Evolutionary conservation across 1,139 yeast genomes (phyloP).

Genomic region (Saccharomyces pastorianus): DNA sequence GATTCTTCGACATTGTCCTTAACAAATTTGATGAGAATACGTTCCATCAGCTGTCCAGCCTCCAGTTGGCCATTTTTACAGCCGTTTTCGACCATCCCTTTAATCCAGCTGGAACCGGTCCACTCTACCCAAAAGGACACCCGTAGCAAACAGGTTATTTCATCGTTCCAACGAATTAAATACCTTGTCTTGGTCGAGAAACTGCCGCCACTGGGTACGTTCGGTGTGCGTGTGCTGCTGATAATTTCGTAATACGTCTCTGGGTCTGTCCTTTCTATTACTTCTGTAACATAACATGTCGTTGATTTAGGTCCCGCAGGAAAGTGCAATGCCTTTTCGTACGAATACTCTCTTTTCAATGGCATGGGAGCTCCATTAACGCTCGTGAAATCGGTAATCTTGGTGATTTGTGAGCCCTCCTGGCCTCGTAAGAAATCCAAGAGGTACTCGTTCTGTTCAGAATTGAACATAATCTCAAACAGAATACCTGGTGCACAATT

Average conservation of each 20-base stretch:
- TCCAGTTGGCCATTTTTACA: conserved; percentile 80
- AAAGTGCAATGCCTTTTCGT: conserved; percentile 69
- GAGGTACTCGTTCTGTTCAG: conserved; percentile 51
- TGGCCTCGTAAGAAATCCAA: conserved; percentile 49
- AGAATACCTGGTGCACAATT: conserved; percentile 76
- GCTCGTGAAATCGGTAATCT: conserved; percentile 39
- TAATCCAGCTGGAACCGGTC: conserved; percentile 91
- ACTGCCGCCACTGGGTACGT: conserved; percentile 86
- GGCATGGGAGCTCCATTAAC: conserved; percentile 18
- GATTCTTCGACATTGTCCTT: conserved; percentile 11
- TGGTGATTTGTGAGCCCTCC: conserved; percentile 60
- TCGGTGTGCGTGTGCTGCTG: conserved; percentile 75
- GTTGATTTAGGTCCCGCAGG: conserved; percentile 93
- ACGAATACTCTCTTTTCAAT: conserved; percentile 28
- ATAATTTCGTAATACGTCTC: conserved; percentile 49
- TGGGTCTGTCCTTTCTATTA: conserved; percentile 51
- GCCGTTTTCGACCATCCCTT: conserved; percentile 85
- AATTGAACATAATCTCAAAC: conserved; percentile 61
- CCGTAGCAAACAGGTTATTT: conserved; percentile 52
- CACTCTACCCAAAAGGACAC: conserved; percentile 72
- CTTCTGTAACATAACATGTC: conserved; percentile 64
- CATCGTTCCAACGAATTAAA: conserved; percentile 66
- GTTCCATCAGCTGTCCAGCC: conserved; percentile 35
- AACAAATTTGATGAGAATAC: conserved; percentile 14
- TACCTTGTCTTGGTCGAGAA: conserved; percentile 69